Evolutionary conservation across 495 filamentous ascomycete genomes (phyloP), one percentile per base, ranked within the genome.

Genomic region (Rhypophila decipiens): DNA sequence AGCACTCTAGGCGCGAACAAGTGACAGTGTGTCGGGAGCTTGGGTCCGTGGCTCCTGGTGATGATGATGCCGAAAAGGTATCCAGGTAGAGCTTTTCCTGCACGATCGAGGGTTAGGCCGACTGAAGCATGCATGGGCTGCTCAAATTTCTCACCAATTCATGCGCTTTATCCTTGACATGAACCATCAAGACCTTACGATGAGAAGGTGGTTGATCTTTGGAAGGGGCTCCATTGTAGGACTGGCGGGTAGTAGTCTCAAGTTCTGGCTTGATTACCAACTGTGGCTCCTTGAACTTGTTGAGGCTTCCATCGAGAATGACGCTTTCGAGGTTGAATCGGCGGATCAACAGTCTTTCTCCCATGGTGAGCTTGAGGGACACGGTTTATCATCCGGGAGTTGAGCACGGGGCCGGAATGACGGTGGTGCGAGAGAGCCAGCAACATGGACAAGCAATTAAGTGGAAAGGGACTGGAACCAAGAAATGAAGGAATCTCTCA

Each of bases 111-210:
- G 4, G 23, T 50, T 15, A 57, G 43, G 18, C 2, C n/a, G 3
- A 49, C 5, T 44, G 1, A 13, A 11, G 19, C 23, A 9, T 29
- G 23, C 22, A 8, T 7, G 2, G 1, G 24, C 10, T 1, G 10
- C 10, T 33, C 3, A 39, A 13, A 4, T 38, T 10, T 2, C n/a
- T 53, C 52, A 65, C 62, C 39, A 65, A 46, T 20, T 63, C 63
- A 29, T 59, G 49, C 2, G 60, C 63, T 22, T 56, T 63, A 45
- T 65, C 63, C 19, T 59, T 64, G 18, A 65, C 57, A 42, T 65
- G 60, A 1, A 65, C 50, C 59, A 65, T 58, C 39, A 65, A 33
- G 11, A 51, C 44, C 43, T 56, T 44, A 5, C 51, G 57, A 46
- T 43, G 49, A 12, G 43, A 17, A 10, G 59, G 45, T 19, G 41